Base-by-base conservation (phyloP, 2,329 filamentous ascomycete genomes). In the Fusarium buxicola region DNA sequence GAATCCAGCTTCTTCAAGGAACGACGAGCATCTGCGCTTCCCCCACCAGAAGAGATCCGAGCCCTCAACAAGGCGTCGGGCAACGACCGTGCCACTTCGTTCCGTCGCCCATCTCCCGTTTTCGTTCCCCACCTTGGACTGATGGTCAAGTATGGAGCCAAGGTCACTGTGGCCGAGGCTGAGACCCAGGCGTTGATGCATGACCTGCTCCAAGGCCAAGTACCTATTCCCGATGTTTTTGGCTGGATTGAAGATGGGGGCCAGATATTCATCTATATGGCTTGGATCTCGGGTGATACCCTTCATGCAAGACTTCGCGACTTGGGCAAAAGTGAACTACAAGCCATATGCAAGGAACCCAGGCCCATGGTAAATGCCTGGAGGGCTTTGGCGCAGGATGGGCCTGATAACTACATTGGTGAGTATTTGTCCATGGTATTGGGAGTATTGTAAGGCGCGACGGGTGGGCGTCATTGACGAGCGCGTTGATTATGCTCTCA, bases 161-260 rank as follows among this genome's bases (percentile, higher is more conserved):
- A 73, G 27, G 60, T 72, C 12, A 74, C 69, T n/a, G 28, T 69
- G 34, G 48, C 54, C 24, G 76, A 76, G 51, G 69, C 68, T 16
- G 36, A 70, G 43, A 70, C 73, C 15, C 73, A 76, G 60, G 54
- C 55, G 3, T 65, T 69, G 59, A 38, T 76, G 47, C 53, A 59
- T 36, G 58, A 73, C 50, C 52, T 58, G n/a, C 47, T 76, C 13
- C 24, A 63, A 50, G 73, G 55, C 38, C 57, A 39, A 15, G 63
- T 72, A 1, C 63, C 65, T 5, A 46, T 70, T 8, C 66, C 69
- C 7, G 69, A 72, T 39, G 78, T 88, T 78, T 73, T 68, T 28
- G 68, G 59, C 8, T 72, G 65, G 68, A 30, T 27, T 32, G 60
- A 56, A 43, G 55, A 66, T 32, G 50, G 41, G 18, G 43, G 40